These are phyloP conservation scores for Medicago ruthenica DNA, from an alignment of 306 rosid genomes.

Conservation along the genomic window DNA sequence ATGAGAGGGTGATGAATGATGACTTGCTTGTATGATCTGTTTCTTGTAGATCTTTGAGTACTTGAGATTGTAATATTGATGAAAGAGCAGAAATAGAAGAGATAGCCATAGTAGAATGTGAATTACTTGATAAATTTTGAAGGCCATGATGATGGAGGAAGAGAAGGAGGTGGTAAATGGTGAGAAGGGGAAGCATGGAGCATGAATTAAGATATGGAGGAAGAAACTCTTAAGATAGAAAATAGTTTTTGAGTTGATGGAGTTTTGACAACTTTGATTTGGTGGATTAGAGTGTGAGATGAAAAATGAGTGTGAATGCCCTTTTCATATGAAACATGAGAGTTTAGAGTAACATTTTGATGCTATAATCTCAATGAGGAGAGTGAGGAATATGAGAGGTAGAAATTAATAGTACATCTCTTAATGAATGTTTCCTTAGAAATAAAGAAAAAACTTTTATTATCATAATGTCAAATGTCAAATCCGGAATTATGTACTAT, in stretches of 20 bases:
- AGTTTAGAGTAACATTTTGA: slow-evolving; percentile 47
- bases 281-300: slow-evolving; percentile 44
- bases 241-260: slow-evolving; percentile 33
- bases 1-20: slow-evolving; percentile 42
- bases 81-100: slow-evolving; percentile 62
- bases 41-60: slow-evolving; percentile 53
- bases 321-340: slow-evolving; percentile 47
- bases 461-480: slow-evolving; percentile 61
- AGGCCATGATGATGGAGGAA: slow-evolving; percentile 76
- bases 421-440: slow-evolving; percentile 53
- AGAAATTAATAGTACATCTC: slow-evolving; percentile 32
- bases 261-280: slow-evolving; percentile 48
- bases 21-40: slow-evolving; percentile 43
- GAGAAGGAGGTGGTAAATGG: slow-evolving; percentile 45
- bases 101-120: slow-evolving; percentile 64
- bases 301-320: slow-evolving; percentile 49
- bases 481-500: slow-evolving; percentile 52
- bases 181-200: slow-evolving; percentile 81
- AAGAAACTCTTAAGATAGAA: slow-evolving; percentile 33
- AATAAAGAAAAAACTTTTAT: slow-evolving; percentile 45
- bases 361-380: slow-evolving; percentile 43
- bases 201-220: slow-evolving; percentile 44
- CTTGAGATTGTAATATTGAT: slow-evolving; percentile 60
- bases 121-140: slow-evolving; percentile 57
- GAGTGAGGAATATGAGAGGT: slow-evolving; percentile 44